Evolutionary conservation across 2,329 filamentous ascomycete genomes (phyloP), one percentile per base, ranked within the genome.

Genomic region (Curvularia sp.): DNA sequence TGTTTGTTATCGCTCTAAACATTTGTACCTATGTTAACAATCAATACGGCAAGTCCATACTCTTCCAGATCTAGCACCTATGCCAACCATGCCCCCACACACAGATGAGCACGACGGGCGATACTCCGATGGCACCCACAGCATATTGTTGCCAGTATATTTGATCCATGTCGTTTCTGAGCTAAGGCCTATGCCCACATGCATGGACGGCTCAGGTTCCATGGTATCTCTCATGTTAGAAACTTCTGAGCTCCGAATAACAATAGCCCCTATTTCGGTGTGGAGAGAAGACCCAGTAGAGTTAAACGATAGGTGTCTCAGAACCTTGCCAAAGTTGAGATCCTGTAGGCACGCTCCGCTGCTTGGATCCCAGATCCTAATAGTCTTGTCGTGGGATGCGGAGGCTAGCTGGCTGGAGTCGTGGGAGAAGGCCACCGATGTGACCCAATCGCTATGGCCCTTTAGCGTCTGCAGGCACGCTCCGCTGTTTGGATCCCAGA

Each of bases 51-150:
- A n/a, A n/a, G n/a, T n/a, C n/a, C n/a, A n/a, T n/a, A n/a, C n/a
- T n/a, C n/a, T n/a, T n/a, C n/a, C n/a, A n/a, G n/a, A n/a, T n/a
- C n/a, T n/a, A n/a, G n/a, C n/a, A n/a, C n/a, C n/a, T n/a, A n/a
- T n/a, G n/a, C n/a, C n/a, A n/a, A n/a, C n/a, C n/a, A n/a, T n/a
- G n/a, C n/a, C 62, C 44, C 63, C 58, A 24, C 52, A 58, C 44
- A 69, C 53, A 44, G 56, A 41, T 49, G 58, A 69, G 41, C 56
- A 61, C 35, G 56, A 64, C 26, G 62, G 59, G n/a, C 66, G 64
- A 64, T 67, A 69, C 60, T 70, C 64, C 53, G 57, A 62, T 18
- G 66, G 67, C 47, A 70, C 18, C 62, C 61, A 67, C 8, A 70
- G 54, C 24, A 68, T 24, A 18, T 67, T 67, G 44, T 63, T 47